phyloP scores from a whole-genome alignment of 2,329 filamentous ascomycete species.

The Aspergillus amoenus region DNA sequence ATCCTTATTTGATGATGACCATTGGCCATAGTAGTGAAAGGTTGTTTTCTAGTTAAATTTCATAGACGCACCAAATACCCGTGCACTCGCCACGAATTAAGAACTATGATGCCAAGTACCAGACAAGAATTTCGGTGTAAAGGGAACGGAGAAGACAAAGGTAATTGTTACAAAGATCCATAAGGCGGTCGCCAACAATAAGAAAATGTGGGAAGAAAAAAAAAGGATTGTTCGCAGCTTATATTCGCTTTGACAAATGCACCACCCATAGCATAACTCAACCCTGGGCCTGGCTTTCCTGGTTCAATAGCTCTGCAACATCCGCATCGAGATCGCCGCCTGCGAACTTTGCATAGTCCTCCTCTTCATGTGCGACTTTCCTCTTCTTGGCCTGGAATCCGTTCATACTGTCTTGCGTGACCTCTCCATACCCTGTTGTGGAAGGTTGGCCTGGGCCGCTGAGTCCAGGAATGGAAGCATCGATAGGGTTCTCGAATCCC shows the following conservation, averaged over 20 bases:
- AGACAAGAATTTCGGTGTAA: not conserved
- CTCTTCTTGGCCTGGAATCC: constrained; percentile 46
- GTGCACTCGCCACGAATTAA: not conserved
- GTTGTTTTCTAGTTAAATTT: not conserved
- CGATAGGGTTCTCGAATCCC: constrained; percentile 19
- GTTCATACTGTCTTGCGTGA: constrained; percentile 27
- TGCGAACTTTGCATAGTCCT: constrained; percentile 47
- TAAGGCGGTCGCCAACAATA: not conserved
- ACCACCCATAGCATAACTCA: not conserved
- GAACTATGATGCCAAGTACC: not conserved
- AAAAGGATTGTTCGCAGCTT: not conserved
- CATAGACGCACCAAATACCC: not conserved
- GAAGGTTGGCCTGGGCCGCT: constrained; percentile 21
- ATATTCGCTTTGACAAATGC: not conserved
- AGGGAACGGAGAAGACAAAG: not conserved
- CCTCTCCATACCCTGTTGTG: constrained; percentile 20
- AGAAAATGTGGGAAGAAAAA: not conserved
- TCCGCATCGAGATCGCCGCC: constrained; percentile 61
- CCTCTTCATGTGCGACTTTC: constrained; percentile 48
- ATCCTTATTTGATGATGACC: not conserved
- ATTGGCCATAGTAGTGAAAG: not conserved
- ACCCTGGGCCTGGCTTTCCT: constrained; percentile 36
- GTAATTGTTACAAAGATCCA: not conserved
- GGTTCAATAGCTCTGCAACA: constrained; percentile 58
- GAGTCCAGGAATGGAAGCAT: constrained; percentile 18